phyloP scores from a whole-genome alignment of 1,139 yeast genomes.

The Yamadazyma friedrichii region DNA sequence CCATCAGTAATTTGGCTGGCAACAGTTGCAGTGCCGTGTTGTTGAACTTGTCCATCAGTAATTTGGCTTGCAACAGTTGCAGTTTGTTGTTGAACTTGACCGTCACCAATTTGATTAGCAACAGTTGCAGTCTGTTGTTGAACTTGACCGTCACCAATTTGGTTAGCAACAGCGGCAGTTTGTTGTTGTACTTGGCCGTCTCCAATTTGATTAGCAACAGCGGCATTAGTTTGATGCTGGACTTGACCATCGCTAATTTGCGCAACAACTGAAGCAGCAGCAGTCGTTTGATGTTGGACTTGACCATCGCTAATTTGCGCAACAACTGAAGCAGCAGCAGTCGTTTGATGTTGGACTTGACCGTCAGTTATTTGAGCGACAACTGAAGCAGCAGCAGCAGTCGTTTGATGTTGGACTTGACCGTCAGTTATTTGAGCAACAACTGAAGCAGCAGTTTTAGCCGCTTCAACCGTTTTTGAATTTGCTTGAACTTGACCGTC shows the following conservation, averaged over 20 bases:
- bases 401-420: slow-evolving; percentile 32
- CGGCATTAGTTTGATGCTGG: slow-evolving; percentile 32
- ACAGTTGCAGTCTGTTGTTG: slow-evolving; percentile 37
- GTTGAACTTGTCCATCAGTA: slow-evolving; percentile 42
- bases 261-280: slow-evolving; percentile 30
- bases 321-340: slow-evolving; percentile 22
- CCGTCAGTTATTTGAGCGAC: slow-evolving; percentile 37
- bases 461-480: slow-evolving; percentile 16
- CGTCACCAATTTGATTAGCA: slow-evolving; percentile 31
- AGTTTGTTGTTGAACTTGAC: slow-evolving; percentile 36
- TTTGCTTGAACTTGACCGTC: slow-evolving; percentile 42
- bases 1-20: slow-evolving; percentile 33
- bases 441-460: slow-evolving; percentile 20
- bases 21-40: slow-evolving; percentile 32
- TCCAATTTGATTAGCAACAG: slow-evolving; percentile 30
- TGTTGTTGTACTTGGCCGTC: slow-evolving; percentile 39
- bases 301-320: slow-evolving; percentile 38
- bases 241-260: slow-evolving; percentile 46
- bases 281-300: slow-evolving; percentile 30
- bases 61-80: slow-evolving; percentile 32
- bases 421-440: slow-evolving; percentile 37
- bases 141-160: slow-evolving; percentile 41
- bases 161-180: slow-evolving; percentile 29
- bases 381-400: slow-evolving; percentile 20
- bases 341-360: slow-evolving; percentile 32